Evolutionary conservation across 1,284 basidiomycete genomes (phyloP).

Genomic region (Ceratobasidium sp.): DNA sequence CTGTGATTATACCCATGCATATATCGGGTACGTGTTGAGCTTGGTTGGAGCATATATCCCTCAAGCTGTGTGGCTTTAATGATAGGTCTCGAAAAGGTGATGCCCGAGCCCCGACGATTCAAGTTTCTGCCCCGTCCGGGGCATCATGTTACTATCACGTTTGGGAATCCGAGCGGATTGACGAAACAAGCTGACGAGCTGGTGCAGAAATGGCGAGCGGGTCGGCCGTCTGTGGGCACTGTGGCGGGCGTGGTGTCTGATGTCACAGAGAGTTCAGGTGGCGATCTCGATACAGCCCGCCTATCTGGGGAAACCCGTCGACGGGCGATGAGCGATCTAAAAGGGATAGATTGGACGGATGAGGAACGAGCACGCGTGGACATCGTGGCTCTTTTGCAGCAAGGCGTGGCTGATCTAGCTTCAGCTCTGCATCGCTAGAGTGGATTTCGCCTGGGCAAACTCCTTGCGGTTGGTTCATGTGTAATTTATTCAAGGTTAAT

Average conservation of each 20-base stretch:
- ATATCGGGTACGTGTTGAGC: constrained; percentile 64
- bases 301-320: constrained; percentile 20
- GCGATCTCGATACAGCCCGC: constrained; percentile 30
- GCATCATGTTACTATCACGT: constrained; percentile 68
- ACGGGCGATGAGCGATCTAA: constrained; percentile 41
- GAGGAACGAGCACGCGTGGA: constrained; percentile 34
- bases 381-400: constrained; percentile 34
- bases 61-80: neutral
- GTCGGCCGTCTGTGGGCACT: neutral
- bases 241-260: too few species aligned
- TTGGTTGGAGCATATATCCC: neutral
- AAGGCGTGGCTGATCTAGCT: constrained; percentile 23
- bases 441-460: neutral
- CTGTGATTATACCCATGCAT: constrained; percentile 94
- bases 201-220: constrained; percentile 36
- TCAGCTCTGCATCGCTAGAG: neutral
- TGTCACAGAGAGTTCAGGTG: neutral
- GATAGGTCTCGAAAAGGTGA: constrained; percentile 83
- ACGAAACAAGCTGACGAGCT: constrained; percentile 52
- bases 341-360: constrained; percentile 45
- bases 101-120: constrained; percentile 81
- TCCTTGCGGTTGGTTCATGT: constrained; percentile 1
- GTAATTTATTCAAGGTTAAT: constrained; percentile 18
- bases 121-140: constrained; percentile 71
- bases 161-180: constrained; percentile 68